Base-by-base conservation (phyloP, 73 alveolate genomes). In the Durusdinium trenchii region DNA sequence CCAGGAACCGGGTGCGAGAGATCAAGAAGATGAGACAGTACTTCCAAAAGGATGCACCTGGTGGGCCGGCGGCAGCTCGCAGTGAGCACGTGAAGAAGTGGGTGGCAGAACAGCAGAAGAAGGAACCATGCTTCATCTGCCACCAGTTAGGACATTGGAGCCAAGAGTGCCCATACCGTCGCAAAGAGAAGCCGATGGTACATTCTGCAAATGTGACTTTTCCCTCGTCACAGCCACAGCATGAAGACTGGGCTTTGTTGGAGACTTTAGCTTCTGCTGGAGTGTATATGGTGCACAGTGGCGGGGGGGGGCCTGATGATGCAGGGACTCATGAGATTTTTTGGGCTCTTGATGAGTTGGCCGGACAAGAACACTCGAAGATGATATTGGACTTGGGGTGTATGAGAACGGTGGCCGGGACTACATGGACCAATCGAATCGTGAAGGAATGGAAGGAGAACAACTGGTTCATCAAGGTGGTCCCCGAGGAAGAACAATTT, bases 11-110 rank as follows among this genome's bases (percentile, higher is more conserved):
- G 35, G 52, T 75, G 0, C 36, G 42, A 6, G 86, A 75, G 52
- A 30, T 75, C 23, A 75, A 75, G 86, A 47, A 75, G 86, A 75
- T 75, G 86, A 0, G 86, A 38, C 86, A 75, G 86, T 75, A 12
- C 86, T 75, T 75, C 52, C 81, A 67, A 43, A 75, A 75, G 85
- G 85, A 51, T 6, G 14, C n/a, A n/a, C n/a, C n/a, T n/a, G n/a
- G n/a, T n/a, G n/a, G n/a, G n/a, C n/a, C n/a, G n/a, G n/a, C 54
- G 18, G 2, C 10, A 6, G 7, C 12, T 47, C 36, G 1, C 86
- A 47, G 20, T 47, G 52, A 36, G 38, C 36, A 36, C 42, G 52
- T 47, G 86, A n/a, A n/a, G n/a, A n/a, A n/a, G n/a, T n/a, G n/a
- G n/a, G n/a, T n/a, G n/a, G n/a, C n/a, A n/a, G n/a, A n/a, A n/a